phyloP scores from a whole-genome alignment of 2,329 filamentous ascomycete genomes.

The Cladosporium austrohemisphaericum region DNA sequence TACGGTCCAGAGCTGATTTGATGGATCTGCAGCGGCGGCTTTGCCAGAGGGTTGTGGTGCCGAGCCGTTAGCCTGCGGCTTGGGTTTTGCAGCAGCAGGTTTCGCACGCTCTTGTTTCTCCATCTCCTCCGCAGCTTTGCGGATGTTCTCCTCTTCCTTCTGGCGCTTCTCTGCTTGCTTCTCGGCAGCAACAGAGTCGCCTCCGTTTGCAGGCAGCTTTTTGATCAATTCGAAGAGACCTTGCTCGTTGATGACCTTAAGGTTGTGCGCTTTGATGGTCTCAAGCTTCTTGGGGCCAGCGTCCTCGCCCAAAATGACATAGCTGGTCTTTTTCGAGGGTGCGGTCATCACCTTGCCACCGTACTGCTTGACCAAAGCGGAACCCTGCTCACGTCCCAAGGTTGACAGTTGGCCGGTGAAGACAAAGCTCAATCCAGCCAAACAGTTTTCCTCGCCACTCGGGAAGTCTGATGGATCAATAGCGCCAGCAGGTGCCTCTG shows the following conservation, averaged over 20 bases:
- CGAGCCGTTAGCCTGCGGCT: slow-evolving; percentile 38
- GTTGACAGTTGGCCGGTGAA: slow-evolving; percentile 85
- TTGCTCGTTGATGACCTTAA: slow-evolving; percentile 93
- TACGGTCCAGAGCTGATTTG: slow-evolving; percentile 79
- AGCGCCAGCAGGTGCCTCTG: slow-evolving; percentile 57
- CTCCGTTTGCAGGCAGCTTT: slow-evolving; percentile 77
- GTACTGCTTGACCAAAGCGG: slow-evolving; percentile 83
- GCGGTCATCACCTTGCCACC: slow-evolving; percentile 83
- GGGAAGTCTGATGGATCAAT: slow-evolving; percentile 69
- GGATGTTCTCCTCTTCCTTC: slow-evolving; percentile 78
- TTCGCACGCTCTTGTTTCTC: slow-evolving; percentile 65
- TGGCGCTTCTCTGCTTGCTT: slow-evolving; percentile 81
- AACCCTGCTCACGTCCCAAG: slow-evolving; percentile 78
- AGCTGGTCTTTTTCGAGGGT: slow-evolving; percentile 90
- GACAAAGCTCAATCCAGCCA: slow-evolving; percentile 85
- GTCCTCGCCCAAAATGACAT: slow-evolving; percentile 84
- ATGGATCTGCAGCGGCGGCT: slow-evolving; percentile 39
- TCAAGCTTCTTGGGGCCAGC: slow-evolving; percentile 89
- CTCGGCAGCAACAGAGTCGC: slow-evolving; percentile 80
- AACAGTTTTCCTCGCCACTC: slow-evolving; percentile 79
- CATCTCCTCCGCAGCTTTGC: slow-evolving; percentile 77
- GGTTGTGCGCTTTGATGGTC: slow-evolving; percentile 72
- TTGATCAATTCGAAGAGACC: slow-evolving; percentile 85
- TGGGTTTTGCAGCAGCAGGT: slow-evolving; percentile 38
- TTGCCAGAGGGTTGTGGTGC: slow-evolving; percentile 31